A percentile compares a stretch with the other conserved stretches of the same genome.
These are phyloP conservation scores for Jamesozyma rosinii DNA, from an alignment of 805 yeast species.

Conservation along the genomic window DNA sequence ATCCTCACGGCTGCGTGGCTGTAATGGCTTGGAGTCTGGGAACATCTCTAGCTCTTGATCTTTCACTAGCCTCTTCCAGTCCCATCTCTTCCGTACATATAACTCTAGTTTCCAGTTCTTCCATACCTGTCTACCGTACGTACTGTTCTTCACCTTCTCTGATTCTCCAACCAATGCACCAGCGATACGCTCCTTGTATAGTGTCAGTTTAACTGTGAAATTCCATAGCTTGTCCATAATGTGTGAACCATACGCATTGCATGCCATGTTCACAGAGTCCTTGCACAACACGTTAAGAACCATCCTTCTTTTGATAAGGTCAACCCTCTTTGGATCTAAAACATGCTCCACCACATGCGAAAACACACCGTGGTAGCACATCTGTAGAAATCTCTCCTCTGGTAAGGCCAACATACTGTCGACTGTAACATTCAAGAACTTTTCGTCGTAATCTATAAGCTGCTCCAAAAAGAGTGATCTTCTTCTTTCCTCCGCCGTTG, in stretches of 20 bases:
- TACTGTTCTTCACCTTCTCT: constrained; percentile 69
- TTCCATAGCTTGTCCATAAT: constrained; percentile 77
- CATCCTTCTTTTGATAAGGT: constrained; percentile 50
- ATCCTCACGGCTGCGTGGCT: constrained; percentile 4
- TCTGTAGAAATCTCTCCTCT: constrained; percentile 50
- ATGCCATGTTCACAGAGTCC: constrained; percentile 50
- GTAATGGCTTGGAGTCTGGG: constrained; percentile 18
- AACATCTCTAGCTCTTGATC: constrained; percentile 39
- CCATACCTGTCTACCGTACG: constrained; percentile 88
- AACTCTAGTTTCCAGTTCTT: constrained; percentile 87
- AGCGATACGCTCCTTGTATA: constrained; percentile 82
- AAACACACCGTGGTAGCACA: constrained; percentile 84
- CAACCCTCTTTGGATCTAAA: constrained; percentile 42
- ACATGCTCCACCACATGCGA: constrained; percentile 77
- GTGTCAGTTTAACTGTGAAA: constrained; percentile 66
- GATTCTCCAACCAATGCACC: constrained; percentile 49
- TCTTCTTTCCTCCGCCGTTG: constrained; percentile 81
- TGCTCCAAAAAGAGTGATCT: constrained; percentile 66
- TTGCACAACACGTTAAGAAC: constrained; percentile 57
- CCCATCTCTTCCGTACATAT: constrained; percentile 41
- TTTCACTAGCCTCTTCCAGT: constrained; percentile 67
- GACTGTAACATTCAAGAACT: constrained; percentile 48
- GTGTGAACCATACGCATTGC: constrained; percentile 88
- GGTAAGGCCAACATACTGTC: constrained; percentile 54
- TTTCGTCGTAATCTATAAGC: constrained; percentile 57